Evolutionary conservation across 2,329 filamentous ascomycete species (phyloP).

Genomic region (Ascochyta viciae-villosae): DNA sequence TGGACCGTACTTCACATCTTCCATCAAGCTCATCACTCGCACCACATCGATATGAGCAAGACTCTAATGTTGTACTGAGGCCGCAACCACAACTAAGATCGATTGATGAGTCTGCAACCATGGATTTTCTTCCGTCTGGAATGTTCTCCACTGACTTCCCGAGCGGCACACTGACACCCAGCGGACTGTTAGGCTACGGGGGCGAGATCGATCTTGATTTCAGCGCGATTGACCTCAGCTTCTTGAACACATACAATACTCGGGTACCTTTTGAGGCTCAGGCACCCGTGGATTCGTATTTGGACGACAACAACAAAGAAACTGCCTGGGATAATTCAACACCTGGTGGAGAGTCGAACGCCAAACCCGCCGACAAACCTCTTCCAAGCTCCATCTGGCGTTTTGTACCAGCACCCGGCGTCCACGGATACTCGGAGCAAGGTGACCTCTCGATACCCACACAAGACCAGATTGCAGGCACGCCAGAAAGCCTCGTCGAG

Average conservation of each 20-base stretch:
- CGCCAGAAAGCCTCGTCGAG: not conserved
- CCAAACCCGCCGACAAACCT: not conserved
- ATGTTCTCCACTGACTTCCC: not conserved
- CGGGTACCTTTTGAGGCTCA: slow-evolving; percentile 46
- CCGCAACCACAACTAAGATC: not conserved
- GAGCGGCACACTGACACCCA: slow-evolving; percentile 47
- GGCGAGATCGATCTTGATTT: slow-evolving; percentile 50
- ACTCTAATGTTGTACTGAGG: no score
- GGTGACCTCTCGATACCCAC: slow-evolving; percentile 22
- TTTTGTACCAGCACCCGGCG: not conserved
- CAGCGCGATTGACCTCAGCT: slow-evolving; percentile 49
- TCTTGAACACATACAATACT: slow-evolving; percentile 52
- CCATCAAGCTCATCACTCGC: not conserved
- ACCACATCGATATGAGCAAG: not conserved
- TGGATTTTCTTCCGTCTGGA: slow-evolving; percentile 2
- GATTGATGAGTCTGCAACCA: not conserved
- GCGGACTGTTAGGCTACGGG: slow-evolving; percentile 50
- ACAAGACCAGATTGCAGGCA: slow-evolving; percentile 40
- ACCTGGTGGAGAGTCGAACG: not conserved
- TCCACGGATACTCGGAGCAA: not conserved
- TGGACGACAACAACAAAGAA: not conserved
- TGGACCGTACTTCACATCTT: not conserved
- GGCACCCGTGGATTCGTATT: not conserved
- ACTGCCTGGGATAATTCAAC: not conserved
- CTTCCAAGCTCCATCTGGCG: not conserved